phyloP scores from a whole-genome alignment of 495 filamentous ascomycete species.

The Daldinia caldariorum region DNA sequence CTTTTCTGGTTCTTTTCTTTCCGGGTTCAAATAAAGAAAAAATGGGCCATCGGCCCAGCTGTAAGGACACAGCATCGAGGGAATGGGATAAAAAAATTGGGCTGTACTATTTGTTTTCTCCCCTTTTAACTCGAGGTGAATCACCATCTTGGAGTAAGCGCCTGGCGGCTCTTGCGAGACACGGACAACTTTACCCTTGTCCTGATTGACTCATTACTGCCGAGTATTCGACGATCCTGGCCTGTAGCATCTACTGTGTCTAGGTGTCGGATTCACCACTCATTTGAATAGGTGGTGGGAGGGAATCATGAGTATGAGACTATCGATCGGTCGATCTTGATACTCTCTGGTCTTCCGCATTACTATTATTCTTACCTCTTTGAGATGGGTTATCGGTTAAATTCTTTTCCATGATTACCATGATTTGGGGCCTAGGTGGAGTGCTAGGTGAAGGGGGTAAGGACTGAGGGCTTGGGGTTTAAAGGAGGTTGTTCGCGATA shows the following conservation, averaged over 20 bases:
- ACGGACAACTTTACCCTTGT: not conserved
- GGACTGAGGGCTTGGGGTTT: constrained; percentile 32
- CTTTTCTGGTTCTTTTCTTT: constrained; percentile 16
- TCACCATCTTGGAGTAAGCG: not conserved
- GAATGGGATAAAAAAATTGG: constrained; percentile 38
- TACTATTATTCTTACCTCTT: constrained; percentile 43
- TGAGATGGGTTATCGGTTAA: constrained; percentile 28
- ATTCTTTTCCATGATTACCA: constrained; percentile 47
- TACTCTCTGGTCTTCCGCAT: constrained; percentile 30
- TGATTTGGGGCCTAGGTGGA: constrained; percentile 41
- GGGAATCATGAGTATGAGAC: constrained; percentile 31
- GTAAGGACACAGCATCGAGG: constrained; percentile 21
- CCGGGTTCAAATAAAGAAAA: constrained; percentile 29
- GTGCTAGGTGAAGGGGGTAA: constrained; percentile 39
- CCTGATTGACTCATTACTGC: not conserved
- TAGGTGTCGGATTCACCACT: constrained; percentile 8
- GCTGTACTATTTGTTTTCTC: constrained; percentile 11
- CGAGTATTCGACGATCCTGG: not conserved
- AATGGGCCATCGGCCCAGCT: constrained; percentile 18
- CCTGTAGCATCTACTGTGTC: not conserved
- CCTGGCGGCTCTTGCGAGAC: not conserved
- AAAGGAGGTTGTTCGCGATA: constrained; percentile 24
- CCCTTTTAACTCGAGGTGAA: not conserved
- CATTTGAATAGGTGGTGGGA: constrained; percentile 5
- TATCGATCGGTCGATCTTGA: constrained; percentile 23